These are phyloP conservation scores for Physocladia obscura DNA, from an alignment of 192 early-diverging fungal species.

Conservation along the genomic window DNA sequence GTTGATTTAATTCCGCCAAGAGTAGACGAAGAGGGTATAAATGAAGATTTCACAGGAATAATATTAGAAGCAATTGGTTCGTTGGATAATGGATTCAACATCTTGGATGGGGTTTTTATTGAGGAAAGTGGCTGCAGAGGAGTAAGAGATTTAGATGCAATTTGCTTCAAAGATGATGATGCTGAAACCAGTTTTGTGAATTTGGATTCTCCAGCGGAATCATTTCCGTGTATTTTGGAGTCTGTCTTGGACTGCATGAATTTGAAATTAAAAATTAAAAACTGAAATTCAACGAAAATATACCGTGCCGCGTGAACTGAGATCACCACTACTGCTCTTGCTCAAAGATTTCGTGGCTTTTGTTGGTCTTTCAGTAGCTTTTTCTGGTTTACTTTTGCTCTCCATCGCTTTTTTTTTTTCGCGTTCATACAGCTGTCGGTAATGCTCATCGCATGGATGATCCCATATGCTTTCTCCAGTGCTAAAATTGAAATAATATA, in stretches of 20 bases:
- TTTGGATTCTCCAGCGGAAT: no score
- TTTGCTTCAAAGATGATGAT: background rate
- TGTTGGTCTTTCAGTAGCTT: no score
- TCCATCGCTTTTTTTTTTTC: conserved; percentile 50
- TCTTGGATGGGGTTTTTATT: no score
- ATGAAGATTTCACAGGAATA: background rate
- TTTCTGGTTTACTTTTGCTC: background rate
- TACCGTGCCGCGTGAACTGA: no score
- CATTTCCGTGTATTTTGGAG: no score
- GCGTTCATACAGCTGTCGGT: conserved; percentile 53
- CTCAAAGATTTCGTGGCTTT: no score
- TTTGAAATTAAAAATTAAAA: no score
- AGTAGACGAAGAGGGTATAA: background rate
- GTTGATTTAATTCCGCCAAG: background rate
- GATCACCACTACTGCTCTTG: no score
- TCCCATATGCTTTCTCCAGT: conserved; percentile 68
- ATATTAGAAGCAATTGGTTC: background rate
- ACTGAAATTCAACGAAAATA: no score
- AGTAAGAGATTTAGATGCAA: background rate
- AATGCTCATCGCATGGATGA: conserved; percentile 68
- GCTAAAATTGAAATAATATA: conserved; percentile 64
- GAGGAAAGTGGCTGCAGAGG: background rate
- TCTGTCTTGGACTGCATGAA: no score
- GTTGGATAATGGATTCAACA: no score
- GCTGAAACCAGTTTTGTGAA: background rate